Conservation (phyloP, 192 early-diverging fungal species). For the Coemansia sp. region DNA sequence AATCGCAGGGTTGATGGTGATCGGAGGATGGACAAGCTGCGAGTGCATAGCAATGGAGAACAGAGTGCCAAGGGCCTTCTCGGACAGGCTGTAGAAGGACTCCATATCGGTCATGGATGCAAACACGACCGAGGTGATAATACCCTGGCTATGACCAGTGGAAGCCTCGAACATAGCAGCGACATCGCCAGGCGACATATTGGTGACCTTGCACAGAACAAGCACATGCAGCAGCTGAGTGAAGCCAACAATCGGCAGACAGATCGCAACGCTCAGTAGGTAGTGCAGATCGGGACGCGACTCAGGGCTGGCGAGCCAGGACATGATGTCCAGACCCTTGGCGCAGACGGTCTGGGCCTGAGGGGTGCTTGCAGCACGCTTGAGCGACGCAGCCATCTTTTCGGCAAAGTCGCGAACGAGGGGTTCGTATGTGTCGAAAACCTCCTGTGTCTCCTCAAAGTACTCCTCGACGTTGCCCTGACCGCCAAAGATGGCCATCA, state of each 20-base stretch:
- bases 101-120: slow-evolving; percentile 76
- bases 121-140: slow-evolving; percentile 90
- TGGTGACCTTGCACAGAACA: slow-evolving; percentile 73
- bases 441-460: slow-evolving; percentile 85
- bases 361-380: slow-evolving; percentile 60
- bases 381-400: slow-evolving; percentile 69
- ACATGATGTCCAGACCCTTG: slow-evolving; percentile 81
- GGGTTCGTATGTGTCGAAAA: slow-evolving; percentile 78
- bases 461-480: slow-evolving; percentile 95
- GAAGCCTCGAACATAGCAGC: slow-evolving; percentile 65
- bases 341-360: slow-evolving; percentile 68
- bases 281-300: slow-evolving; percentile 77
- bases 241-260: slow-evolving; percentile 85
- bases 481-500: slow-evolving; percentile 92
- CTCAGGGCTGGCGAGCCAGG: slow-evolving; percentile 79
- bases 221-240: slow-evolving; percentile 89
- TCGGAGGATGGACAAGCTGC: slow-evolving; percentile 77
- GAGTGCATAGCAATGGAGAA: slow-evolving; percentile 89
- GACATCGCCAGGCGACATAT: slow-evolving; percentile 60
- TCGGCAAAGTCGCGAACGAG: slow-evolving; percentile 75
- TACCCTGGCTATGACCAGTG: slow-evolving; percentile 92
- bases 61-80: slow-evolving; percentile 82
- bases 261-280: slow-evolving; percentile 75
- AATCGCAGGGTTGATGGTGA: slow-evolving; percentile 82
- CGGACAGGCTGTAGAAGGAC: slow-evolving; percentile 77